phyloP scores from a whole-genome alignment of 2,329 filamentous ascomycete genomes.

The Dendryphion nanum region DNA sequence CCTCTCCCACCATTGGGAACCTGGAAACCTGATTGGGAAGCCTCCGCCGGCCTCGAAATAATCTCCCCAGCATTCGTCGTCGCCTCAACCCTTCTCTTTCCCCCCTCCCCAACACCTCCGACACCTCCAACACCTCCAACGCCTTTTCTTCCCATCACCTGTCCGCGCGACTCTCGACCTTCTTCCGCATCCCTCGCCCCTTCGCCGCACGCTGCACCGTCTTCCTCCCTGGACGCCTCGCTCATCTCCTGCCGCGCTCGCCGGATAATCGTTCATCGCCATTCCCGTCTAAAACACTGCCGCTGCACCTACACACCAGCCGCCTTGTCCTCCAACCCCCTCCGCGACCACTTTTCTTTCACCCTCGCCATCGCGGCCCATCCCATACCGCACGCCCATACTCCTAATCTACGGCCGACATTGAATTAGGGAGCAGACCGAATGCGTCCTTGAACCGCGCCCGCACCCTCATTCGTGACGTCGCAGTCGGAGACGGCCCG shows the following conservation, averaged over 20 bases:
- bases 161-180: neutral
- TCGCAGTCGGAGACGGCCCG: constrained; percentile 17
- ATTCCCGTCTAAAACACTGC: constrained; percentile 8
- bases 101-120: no score
- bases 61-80: no score
- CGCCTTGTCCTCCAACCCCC: constrained; percentile 12
- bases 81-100: no score
- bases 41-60: no score
- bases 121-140: no score
- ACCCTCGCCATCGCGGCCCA: constrained; percentile 2
- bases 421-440: constrained; percentile 16
- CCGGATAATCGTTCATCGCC: constrained; percentile 9
- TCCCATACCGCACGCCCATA: constrained; percentile 4
- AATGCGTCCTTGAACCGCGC: constrained; percentile 33
- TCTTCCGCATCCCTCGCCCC: neutral
- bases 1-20: no score
- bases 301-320: constrained; percentile 7
- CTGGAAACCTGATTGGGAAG: no score
- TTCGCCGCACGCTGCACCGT: no score
- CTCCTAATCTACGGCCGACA: no score
- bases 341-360: constrained; percentile 6
- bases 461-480: constrained; percentile 16
- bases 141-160: no score
- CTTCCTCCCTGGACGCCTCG: constrained; percentile 5
- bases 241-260: no score